Base-by-base conservation (phyloP, 495 filamentous ascomycete species). In the Aspergillus biplanus region DNA sequence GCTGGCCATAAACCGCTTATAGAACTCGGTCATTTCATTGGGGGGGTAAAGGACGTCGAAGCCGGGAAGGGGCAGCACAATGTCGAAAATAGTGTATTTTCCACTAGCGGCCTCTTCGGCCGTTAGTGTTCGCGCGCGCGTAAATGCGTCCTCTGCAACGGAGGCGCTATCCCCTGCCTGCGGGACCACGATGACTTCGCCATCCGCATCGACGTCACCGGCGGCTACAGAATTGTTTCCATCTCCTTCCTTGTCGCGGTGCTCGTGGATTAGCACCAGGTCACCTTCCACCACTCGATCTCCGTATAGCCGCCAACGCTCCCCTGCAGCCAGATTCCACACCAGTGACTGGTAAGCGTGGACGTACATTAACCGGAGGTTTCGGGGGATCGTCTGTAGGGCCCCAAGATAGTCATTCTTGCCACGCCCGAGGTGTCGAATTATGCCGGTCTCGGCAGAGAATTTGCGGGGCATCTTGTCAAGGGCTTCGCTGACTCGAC, bases 271-370 rank as follows among this genome's bases (percentile, higher is more conserved):
- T 49, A 98, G 75, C 16, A 99, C 88, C 3, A 99, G 82, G 69
- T 99, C 95, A 9, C 95, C 95, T 65, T 91, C 87, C 31, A 97
- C 81, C 8, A 97, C 90, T 58, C 81, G 78, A 37, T 78, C 70
- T 16, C 89, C 92, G 70, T 87, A 91, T 18, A 81, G 78, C 46
- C 85, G 86, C 90, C 87, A 95, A 59, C 95, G 89, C 66, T 88
- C 87, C 58, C 88, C 88, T 13, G 84, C 92, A 31, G 87, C 92
- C 60, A 82, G 79, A 76, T 99, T 99, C 93, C 93, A 99, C 8
- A 99, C 89, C 9, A 92, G 82, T 6, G 90, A 93, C 71, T 99
- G 95, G 76, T 96, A 97, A 33, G 96, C 95, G 67, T 99, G 95
- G 12, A 96, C 88, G 66, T 99, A 99, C 91, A 98, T 97, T 39